Conservation (phyloP, 1,284 basidiomycete species). For the Rhodotorula sp. region DNA sequence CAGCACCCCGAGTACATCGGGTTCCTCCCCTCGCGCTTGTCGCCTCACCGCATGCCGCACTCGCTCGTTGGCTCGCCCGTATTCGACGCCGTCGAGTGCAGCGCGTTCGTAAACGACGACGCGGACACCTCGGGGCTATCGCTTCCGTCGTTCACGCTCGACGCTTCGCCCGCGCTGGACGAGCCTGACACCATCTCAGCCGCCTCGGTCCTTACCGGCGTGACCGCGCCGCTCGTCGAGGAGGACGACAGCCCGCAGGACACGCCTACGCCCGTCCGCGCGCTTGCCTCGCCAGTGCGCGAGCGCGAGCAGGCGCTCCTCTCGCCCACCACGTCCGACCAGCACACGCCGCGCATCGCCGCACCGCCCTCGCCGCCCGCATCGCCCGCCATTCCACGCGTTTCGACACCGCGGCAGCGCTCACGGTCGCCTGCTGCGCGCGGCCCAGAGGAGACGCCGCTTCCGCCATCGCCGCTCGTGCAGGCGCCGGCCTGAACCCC, state of each 20-base stretch:
- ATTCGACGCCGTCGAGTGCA: not conserved
- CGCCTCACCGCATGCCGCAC: not conserved
- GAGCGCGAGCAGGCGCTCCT: not conserved
- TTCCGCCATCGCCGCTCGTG: not conserved
- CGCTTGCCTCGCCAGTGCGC: not conserved
- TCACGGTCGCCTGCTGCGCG: not conserved
- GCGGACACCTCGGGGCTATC: not conserved
- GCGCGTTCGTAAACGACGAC: not conserved
- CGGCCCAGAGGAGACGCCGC: not conserved
- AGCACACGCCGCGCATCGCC: not conserved
- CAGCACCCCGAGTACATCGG: constrained; percentile 29
- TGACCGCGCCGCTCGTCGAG: not conserved
- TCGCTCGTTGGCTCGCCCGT: too few species aligned
- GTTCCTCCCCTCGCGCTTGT: constrained; percentile 31
- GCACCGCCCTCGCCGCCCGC: not conserved
- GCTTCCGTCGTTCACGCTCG: constrained; percentile 16
- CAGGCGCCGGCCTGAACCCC: not conserved
- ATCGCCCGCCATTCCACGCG: not conserved
- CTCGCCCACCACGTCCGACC: not conserved
- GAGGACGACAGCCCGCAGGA: not conserved
- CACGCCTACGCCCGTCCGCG: not conserved
- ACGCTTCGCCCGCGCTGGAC: not conserved
- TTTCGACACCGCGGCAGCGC: not conserved
- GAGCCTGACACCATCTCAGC: not conserved
- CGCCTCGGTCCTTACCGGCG: not conserved